Evolutionary conservation across 306 rosid species (phyloP).

Genomic region (Casuarina equisetifolia): DNA sequence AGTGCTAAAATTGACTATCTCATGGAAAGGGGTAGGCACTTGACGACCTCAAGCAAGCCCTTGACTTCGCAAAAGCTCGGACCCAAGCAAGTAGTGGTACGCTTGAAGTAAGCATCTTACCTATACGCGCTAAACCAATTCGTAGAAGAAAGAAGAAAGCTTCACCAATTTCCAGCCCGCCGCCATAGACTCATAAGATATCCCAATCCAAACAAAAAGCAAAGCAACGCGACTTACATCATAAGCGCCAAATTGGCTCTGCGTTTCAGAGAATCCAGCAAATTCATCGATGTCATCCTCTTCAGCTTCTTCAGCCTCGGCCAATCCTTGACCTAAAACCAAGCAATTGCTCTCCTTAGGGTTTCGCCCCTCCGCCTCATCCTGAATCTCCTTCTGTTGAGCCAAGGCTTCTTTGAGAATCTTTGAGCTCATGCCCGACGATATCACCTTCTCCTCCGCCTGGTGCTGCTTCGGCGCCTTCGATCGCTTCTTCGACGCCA

Average conservation of each 20-base stretch:
- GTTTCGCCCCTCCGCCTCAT: constrained; percentile 32
- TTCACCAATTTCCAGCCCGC: too few species aligned
- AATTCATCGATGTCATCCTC: constrained; percentile 61
- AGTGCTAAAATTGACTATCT: too few species aligned
- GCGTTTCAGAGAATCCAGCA: constrained; percentile 60
- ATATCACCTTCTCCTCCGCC: constrained; percentile 51
- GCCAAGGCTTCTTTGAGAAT: constrained; percentile 71
- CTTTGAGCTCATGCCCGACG: constrained; percentile 65
- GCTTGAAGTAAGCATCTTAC: too few species aligned
- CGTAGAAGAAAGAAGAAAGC: too few species aligned
- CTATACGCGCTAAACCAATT: too few species aligned
- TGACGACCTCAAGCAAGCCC: too few species aligned
- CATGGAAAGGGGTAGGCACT: too few species aligned
- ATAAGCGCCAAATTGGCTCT: constrained; percentile 40
- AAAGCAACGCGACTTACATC: constrained; percentile 39
- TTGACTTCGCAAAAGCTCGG: too few species aligned
- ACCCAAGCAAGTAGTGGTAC: too few species aligned
- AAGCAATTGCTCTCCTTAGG: constrained; percentile 27
- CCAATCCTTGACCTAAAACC: constrained; percentile 20
- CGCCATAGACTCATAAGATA: too few species aligned
- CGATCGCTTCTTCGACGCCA: constrained; percentile 47
- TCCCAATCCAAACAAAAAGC: not conserved
- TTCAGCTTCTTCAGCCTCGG: constrained; percentile 29
- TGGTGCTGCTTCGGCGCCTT: constrained; percentile 66
- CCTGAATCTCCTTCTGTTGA: constrained; percentile 70